phyloP scores from a whole-genome alignment of 257 asterid species.

The Cinchona pubescens region DNA sequence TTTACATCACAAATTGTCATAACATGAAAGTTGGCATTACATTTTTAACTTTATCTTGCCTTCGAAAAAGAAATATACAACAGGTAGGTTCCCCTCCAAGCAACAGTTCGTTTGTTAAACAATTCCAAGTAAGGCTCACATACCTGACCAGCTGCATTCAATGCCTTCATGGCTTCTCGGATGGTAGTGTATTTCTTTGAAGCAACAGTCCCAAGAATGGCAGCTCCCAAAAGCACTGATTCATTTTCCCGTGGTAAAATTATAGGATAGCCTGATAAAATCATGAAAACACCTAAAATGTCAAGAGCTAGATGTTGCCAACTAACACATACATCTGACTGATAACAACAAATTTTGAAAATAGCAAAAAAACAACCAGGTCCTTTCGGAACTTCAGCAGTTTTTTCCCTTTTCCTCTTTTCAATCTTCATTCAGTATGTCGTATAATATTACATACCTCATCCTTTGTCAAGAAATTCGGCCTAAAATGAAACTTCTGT shows the following conservation, averaged over 20 bases:
- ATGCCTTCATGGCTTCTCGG: conserved; percentile 81
- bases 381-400: background rate
- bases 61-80: background rate
- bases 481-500: background rate
- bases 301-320: background rate
- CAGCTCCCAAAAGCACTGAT: conserved; percentile 91
- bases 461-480: background rate
- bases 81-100: background rate
- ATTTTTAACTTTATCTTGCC: background rate
- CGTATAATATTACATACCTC: too few species aligned
- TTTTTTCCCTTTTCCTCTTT: background rate
- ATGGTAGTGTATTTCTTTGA: conserved; percentile 66
- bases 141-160: conserved; percentile 94
- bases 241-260: conserved; percentile 91
- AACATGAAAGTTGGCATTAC: background rate
- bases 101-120: background rate
- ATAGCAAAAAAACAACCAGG: background rate
- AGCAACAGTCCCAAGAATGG: conserved; percentile 97
- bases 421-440: background rate
- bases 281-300: conserved; percentile 12
- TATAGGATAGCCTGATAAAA: conserved; percentile 67
- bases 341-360: background rate
- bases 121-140: background rate
- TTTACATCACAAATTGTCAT: background rate
- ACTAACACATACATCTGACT: background rate